Conservation (phyloP, 2,329 filamentous ascomycete species). For the Fusarium citri region DNA sequence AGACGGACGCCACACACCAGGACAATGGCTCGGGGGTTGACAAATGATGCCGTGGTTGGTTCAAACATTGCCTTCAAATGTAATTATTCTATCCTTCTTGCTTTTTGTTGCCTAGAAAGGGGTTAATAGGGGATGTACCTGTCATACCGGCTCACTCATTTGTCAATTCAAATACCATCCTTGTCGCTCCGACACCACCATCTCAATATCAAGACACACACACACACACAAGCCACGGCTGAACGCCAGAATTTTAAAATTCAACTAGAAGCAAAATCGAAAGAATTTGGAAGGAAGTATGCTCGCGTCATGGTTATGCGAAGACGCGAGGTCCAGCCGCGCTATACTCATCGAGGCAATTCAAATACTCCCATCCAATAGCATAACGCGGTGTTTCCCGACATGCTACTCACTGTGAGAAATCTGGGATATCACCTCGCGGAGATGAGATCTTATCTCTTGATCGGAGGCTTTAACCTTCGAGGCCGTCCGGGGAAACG, state of each 20-base stretch:
- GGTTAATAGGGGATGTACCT: too few relatives aligned
- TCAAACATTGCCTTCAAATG: too few relatives aligned
- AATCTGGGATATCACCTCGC: neutral
- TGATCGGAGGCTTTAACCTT: neutral
- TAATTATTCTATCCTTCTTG: neutral
- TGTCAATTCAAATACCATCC: too few relatives aligned
- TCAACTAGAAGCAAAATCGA: neutral
- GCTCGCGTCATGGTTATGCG: neutral
- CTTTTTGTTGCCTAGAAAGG: neutral
- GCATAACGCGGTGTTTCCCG: neutral
- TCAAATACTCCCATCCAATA: neutral
- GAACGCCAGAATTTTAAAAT: neutral
- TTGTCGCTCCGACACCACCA: neutral
- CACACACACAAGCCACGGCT: neutral
- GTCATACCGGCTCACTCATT: too few relatives aligned
- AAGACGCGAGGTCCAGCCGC: neutral
- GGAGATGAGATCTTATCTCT: neutral
- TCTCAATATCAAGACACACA: neutral
- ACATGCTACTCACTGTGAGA: neutral
- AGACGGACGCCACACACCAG: neutral
- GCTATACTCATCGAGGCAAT: neutral
- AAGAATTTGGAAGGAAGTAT: neutral
- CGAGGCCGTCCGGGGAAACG: neutral
- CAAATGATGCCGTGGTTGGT: neutral
- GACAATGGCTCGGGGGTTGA: neutral